Evolutionary conservation across 2,329 filamentous ascomycete species (phyloP), one percentile per base, ranked within the genome.

Genomic region (Colletotrichum sp.): DNA sequence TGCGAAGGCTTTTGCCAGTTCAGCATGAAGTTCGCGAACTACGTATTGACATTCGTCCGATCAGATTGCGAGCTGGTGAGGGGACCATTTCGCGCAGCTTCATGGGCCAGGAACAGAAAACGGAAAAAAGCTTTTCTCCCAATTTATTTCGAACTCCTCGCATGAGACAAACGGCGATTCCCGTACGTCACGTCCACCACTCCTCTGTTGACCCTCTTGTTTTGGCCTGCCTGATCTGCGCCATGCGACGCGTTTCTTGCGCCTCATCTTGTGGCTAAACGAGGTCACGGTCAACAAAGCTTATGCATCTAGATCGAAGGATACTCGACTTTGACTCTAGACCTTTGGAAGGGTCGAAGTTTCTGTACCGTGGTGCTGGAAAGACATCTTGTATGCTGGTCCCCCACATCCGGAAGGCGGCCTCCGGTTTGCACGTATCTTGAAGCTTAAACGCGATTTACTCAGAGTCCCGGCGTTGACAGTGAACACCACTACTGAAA

Each of bases 221-320:
- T 75, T 75, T 65, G 70, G 59, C 64, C 36, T 68, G 73, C 73
- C 28, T 73, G 64, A 73, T 75, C 72, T 71, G 61, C 72, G 48
- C 60, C 60, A 52, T 74, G 68, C 67, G 60, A 74, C n/a, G 65
- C 68, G 21, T 34, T 36, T 59, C 60, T 61, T 66, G 28, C 18
- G 32, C 68, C 34, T 60, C 34, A 26, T 67, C 34, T 39, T 55
- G 24, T 65, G 61, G 26, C 48, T 36, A 13, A 61, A 48, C 39
- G 36, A 36, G 18, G 72, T 71, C 34, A 65, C 68, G 18, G 21
- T 24, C 28, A 4, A 14, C 10, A 67, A 71, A 66, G 68, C 34
- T 59, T 30, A 64, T 60, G 66, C 34, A 52, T 34, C 39, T 26
- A 30, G 32, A 24, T 61, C 36, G 21, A 36, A 18, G 21, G 34